These are phyloP conservation scores for Arabidopsis thaliana DNA, from an alignment of 345 rosid species.

Conservation along the genomic window DNA sequence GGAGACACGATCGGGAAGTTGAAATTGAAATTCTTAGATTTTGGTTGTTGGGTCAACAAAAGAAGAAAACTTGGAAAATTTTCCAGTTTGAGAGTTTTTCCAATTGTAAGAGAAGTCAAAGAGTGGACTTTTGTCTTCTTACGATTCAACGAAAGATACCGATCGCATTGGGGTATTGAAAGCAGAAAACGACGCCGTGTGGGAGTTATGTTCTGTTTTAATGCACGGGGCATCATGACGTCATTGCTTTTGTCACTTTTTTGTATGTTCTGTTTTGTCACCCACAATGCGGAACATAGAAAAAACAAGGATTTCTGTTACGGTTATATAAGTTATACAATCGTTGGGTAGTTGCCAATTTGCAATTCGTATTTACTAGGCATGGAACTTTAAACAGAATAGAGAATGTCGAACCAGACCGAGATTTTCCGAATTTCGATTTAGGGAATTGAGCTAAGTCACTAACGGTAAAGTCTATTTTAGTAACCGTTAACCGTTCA, in stretches of 20 bases:
- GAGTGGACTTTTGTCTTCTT: constrained; percentile 19
- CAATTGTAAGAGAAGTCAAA: constrained; percentile 19
- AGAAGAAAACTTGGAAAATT: not conserved
- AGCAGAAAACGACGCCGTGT: not conserved
- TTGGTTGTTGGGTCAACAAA: constrained; percentile 41
- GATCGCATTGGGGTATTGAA: constrained; percentile 10
- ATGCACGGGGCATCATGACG: constrained; percentile 2
- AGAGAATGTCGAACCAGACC: too few species aligned
- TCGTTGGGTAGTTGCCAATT: too few species aligned
- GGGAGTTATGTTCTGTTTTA: constrained; percentile 14
- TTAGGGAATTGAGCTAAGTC: too few species aligned
- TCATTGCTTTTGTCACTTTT: constrained; percentile 25
- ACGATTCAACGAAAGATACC: constrained; percentile 22
- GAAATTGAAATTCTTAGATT: not conserved
- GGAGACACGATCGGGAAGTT: constrained; percentile 3
- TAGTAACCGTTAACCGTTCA: too few species aligned
- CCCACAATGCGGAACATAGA: not conserved
- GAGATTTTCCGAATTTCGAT: too few species aligned
- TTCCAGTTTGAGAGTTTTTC: not conserved
- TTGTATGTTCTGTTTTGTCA: not conserved
- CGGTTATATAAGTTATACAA: too few species aligned
- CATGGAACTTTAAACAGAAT: too few species aligned
- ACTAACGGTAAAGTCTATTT: too few species aligned
- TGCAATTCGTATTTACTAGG: too few species aligned
- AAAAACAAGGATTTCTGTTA: not conserved